Evolutionary conservation across 148 eudicot species (phyloP), one percentile per base, ranked within the genome.

Genomic region (Amaranthus hypochondriacus): DNA sequence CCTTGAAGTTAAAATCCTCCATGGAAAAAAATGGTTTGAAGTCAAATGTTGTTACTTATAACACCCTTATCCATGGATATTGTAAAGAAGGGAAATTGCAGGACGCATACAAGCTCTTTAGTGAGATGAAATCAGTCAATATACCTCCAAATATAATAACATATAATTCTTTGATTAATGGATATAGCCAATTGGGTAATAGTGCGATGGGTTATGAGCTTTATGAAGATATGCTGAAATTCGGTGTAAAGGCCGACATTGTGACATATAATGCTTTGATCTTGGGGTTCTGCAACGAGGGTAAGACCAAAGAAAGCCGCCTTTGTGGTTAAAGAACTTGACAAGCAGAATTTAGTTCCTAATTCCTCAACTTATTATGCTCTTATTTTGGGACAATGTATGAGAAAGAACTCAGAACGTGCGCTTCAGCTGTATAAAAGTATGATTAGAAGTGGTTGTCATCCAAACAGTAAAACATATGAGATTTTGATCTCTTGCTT

Each of bases 231-330:
- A 92, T 92, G 92, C 62, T 75, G 48, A 80, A 80, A 72, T 69
- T 75, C 46, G 91, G 86, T 44, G 53, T 89, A 0, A 84, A 86
- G 77, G 81, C 86, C 56, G 87, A 92, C 87, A 81, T 89, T 9
- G 13, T 89, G 63, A 89, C 97, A 28, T 92, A 88, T 59, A 89
- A 89, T 80, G 89, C 92, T 50, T 72, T 92, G 78, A 86, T 92
- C 57, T 74, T 81, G 81, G 95, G 87, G 47, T 79, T 89, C 13
- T 92, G 95, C 79, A 92, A 92, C 74, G 83, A 79, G 55, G 95
- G 95, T 54, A 92, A 86, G 85, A 89, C 90, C 15, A 92, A 92
- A 81, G 79, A 88, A 85, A 76, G 97, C 97, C 57, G 97, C 95
- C 28, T 79, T 78, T 73, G 48, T 88, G 80, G 89, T 89, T 62